Base-by-base conservation (phyloP, 2,329 filamentous ascomycete genomes). In the Fusarium citri region DNA sequence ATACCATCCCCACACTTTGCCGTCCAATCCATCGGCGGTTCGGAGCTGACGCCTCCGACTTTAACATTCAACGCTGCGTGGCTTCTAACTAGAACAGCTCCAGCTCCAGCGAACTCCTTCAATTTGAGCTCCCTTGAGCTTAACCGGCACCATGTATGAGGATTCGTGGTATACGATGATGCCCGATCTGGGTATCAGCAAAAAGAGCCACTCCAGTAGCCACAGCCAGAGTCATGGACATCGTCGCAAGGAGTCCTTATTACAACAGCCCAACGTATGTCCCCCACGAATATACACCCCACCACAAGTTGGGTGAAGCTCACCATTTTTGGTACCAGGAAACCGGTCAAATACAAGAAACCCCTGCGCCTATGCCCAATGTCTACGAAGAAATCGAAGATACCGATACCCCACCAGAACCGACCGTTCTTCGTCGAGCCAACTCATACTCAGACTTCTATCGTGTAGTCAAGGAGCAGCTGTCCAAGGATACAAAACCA, bases 111-210 rank as follows among this genome's bases (percentile, higher is more conserved):
- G 45, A 66, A 72, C 49, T 12, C 63, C 62, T 60, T 54, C 48
- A 34, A 54, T 30, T 66, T 31, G 59, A 69, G 69, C 69, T 68
- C 51, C 51, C 58, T 55, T 49, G 43, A 68, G 69, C 61, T 69
- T 48, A n/a, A 45, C 55, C 51, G 42, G 41, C 71, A 83, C 71
- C 72, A 94, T 94, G 91, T 93, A 93, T 79, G 92, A 95, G 80
- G 92, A 95, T 80, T 89, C 91, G 30, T 95, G 92, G 92, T 94
- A 94, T 82, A 93, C 87, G 78, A 91, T 93, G 76, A 88, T 92
- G 69, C 87, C 91, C 26, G 88, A 91, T 58, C 80, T 87, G 56
- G 82, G 86, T 61, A 81, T 85, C 69, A 86, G 84, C 69, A 86
- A 84, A 73, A 83, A 83, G 64, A 80, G 81, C n/a, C 74, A 82